phyloP scores from a whole-genome alignment of 2,329 filamentous ascomycete species.

The Sporothrix humicola region DNA sequence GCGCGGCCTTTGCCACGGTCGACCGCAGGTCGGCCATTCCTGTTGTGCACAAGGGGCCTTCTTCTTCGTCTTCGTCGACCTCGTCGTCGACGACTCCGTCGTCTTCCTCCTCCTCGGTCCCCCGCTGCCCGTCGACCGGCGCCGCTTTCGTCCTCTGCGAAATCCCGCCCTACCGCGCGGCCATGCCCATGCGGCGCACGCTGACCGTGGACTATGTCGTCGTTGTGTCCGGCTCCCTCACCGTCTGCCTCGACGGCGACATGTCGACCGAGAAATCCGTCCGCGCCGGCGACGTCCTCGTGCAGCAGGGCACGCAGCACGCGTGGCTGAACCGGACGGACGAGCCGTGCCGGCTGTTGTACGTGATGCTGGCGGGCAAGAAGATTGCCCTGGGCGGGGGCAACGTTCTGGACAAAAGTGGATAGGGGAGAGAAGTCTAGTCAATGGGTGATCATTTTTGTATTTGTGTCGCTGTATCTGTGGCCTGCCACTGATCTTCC shows the following conservation, averaged over 20 bases:
- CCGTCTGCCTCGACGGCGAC: slow-evolving; percentile 7
- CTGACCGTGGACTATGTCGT: slow-evolving; percentile 1
- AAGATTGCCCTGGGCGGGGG: background rate
- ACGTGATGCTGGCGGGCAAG: slow-evolving; percentile 43
- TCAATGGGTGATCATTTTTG: too few relatives aligned
- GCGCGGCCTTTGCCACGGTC: background rate
- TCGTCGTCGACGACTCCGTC: too few relatives aligned
- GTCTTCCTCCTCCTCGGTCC: too few relatives aligned
- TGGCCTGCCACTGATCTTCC: background rate
- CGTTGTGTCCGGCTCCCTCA: background rate
- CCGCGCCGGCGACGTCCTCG: slow-evolving; percentile 47
- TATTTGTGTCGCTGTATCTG: background rate
- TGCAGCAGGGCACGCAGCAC: slow-evolving; percentile 53
- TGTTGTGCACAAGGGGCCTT: background rate
- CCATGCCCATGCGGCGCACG: background rate
- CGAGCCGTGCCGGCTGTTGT: slow-evolving; percentile 48
- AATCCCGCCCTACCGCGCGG: background rate
- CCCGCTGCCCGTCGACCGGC: slow-evolving; percentile 35
- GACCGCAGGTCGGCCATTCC: background rate
- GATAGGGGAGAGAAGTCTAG: background rate
- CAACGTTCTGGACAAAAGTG: background rate
- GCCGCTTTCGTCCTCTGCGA: slow-evolving; percentile 9
- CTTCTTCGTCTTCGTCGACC: background rate
- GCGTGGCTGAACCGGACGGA: slow-evolving; percentile 51
- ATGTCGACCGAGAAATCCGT: slow-evolving; percentile 48